phyloP scores from a whole-genome alignment of 2,329 filamentous ascomycete species.

The Fusarium equiseti region DNA sequence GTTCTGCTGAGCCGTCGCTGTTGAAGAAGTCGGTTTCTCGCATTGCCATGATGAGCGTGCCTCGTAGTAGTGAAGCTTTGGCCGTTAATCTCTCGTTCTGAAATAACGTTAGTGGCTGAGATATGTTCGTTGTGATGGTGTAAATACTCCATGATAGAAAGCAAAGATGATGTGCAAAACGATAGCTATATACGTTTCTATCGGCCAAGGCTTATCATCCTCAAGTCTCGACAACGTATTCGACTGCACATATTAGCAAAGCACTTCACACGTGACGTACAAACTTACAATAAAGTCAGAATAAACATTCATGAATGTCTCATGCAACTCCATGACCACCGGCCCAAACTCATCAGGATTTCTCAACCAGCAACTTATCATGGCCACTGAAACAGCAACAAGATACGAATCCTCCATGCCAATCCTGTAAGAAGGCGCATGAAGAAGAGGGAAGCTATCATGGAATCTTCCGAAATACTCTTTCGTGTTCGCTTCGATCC shows the following conservation, averaged over 20 bases:
- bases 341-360: conserved; percentile 45
- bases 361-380: conserved; percentile 57
- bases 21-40: conserved; percentile 55
- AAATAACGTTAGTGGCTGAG: background rate
- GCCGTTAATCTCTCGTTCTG: conserved; percentile 52
- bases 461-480: conserved; percentile 58
- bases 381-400: conserved; percentile 50
- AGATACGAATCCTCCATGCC: conserved; percentile 47
- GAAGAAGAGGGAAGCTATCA: conserved; percentile 57
- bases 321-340: conserved; percentile 50
- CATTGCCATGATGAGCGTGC: conserved; percentile 51
- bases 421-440: conserved; percentile 51
- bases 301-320: conserved; percentile 48
- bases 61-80: conserved; percentile 51
- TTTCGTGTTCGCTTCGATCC: conserved; percentile 37
- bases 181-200: conserved; percentile 52
- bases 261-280: background rate
- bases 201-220: conserved; percentile 45
- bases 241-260: conserved; percentile 13
- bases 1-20: conserved; percentile 50
- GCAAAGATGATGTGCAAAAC: conserved; percentile 57
- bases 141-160: conserved; percentile 52
- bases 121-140: background rate
- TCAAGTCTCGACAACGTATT: conserved; percentile 28
- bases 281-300: conserved; percentile 48